phyloP scores from a whole-genome alignment of 306 rosid genomes.

The Cyamopsis tetragonoloba region DNA sequence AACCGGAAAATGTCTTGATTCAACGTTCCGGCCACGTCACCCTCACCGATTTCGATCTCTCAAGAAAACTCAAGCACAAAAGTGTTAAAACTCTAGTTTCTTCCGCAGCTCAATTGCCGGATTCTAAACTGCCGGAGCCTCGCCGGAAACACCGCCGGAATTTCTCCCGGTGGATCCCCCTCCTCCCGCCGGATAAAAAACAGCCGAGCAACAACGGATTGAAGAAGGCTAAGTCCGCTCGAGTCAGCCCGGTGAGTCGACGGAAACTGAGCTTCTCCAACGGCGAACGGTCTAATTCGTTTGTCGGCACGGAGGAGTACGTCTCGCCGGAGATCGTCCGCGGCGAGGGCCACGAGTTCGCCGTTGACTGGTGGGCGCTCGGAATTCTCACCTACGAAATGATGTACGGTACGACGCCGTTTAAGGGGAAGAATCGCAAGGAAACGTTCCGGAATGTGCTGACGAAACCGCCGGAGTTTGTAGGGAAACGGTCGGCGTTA shows the following conservation, averaged over 20 bases:
- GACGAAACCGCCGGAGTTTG: constrained; percentile 60
- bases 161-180: constrained; percentile 56
- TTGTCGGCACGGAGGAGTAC: constrained; percentile 93
- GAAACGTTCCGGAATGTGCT: constrained; percentile 82
- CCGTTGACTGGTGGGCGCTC: constrained; percentile 98
- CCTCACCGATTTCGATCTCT: constrained; percentile 94
- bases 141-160: constrained; percentile 44
- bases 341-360: constrained; percentile 92
- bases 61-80: constrained; percentile 49
- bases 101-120: background rate
- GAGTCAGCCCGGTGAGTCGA: constrained; percentile 90
- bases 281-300: constrained; percentile 87
- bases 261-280: constrained; percentile 55
- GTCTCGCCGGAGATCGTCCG: constrained; percentile 89
- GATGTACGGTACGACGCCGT: constrained; percentile 82
- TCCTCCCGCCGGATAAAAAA: background rate
- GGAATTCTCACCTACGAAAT: constrained; percentile 83
- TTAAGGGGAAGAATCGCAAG: constrained; percentile 73
- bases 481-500: constrained; percentile 52
- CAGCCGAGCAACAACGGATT: constrained; percentile 14
- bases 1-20: constrained; percentile 89
- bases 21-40: constrained; percentile 82
- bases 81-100: constrained; percentile 20
- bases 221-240: constrained; percentile 76
- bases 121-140: constrained; percentile 18